Base-by-base conservation (phyloP, 129 eudicot species). In the Escallonia rubra region DNA sequence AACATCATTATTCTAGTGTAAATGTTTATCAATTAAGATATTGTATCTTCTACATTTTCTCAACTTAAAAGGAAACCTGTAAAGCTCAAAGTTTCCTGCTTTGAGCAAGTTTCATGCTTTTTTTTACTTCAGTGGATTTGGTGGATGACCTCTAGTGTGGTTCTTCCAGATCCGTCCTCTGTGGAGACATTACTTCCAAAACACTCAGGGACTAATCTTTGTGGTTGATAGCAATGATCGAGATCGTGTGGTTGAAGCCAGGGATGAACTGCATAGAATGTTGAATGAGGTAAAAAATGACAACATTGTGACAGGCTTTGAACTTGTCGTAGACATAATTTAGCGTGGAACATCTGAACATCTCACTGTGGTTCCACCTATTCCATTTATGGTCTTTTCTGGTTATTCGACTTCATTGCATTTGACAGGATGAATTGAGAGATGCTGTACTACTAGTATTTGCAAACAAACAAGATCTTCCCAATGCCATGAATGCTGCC, bases 111-210 rank as follows among this genome's bases (percentile, higher is more conserved):
- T n/a, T 63, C 3, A 8, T 41, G 44, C 67, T 63, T 63, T 4
- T 15, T n/a, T 4, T 12, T 2, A 16, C 8, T 43, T 15, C 23
- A 14, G 23, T 13, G 47, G 66, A 42, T 58, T 13, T 6, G 5
- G 10, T 69, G 15, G 4, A 46, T 65, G 57, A 43, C 63, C 10
- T 43, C 13, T 23, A 13, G 61, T 43, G 34, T 53, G 47, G 63
- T 61, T 57, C 14, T 78, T 50, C 57, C 81, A 88, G 96, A 88
- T 88, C 66, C 91, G 96, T 59, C 91, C 96, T 68, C 64, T 88
- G 80, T 88, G 96, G 96, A 85, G 91, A 82, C 88, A 87, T 74
- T 87, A 87, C 75, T 87, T 84, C 77, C 95, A 87, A 72, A 87
- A 83, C 83, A 87, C 89, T 8, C 95, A 87, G 60, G 95, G 95